Evolutionary conservation across 1,139 yeast genomes (phyloP).

Genomic region (Barnettozyma hawaiiensis): DNA sequence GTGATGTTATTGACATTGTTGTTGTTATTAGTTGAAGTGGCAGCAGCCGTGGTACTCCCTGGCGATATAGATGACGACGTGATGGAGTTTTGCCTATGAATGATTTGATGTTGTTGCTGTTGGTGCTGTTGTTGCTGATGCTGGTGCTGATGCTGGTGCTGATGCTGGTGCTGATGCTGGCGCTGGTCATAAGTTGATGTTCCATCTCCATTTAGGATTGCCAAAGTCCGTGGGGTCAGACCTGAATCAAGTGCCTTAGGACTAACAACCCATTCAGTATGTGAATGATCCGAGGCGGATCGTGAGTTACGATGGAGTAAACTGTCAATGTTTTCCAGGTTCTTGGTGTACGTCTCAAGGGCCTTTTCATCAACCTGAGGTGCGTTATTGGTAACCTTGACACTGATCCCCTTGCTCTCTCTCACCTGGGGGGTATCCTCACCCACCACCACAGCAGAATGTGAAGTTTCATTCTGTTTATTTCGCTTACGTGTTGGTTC

Average conservation of each 20-base stretch:
- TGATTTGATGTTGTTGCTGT: not conserved
- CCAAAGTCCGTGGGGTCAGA: slow-evolving; percentile 1
- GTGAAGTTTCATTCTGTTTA: not conserved
- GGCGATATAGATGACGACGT: slow-evolving; percentile 6
- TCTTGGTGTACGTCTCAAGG: slow-evolving; percentile 21
- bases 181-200: not conserved
- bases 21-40: not conserved
- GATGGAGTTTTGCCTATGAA: not conserved
- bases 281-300: not conserved
- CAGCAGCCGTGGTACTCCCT: slow-evolving; percentile 1
- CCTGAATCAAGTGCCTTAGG: slow-evolving; percentile 2
- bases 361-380: slow-evolving; percentile 8
- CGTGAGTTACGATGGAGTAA: slow-evolving; percentile 11
- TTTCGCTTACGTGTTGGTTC: slow-evolving; percentile 9
- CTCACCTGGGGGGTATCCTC: not conserved
- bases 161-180: no score
- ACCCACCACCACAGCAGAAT: not conserved
- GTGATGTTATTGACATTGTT: not conserved
- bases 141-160: no score
- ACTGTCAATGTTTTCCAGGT: slow-evolving; percentile 19
- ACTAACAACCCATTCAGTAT: not conserved
- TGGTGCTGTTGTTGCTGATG: no score
- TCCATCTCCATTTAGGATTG: not conserved
- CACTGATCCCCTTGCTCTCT: not conserved
- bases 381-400: not conserved